Evolutionary conservation across 2,329 filamentous ascomycete genomes (phyloP), one percentile per base, ranked within the genome.

Genomic region (Paramyrothecium sp.): DNA sequence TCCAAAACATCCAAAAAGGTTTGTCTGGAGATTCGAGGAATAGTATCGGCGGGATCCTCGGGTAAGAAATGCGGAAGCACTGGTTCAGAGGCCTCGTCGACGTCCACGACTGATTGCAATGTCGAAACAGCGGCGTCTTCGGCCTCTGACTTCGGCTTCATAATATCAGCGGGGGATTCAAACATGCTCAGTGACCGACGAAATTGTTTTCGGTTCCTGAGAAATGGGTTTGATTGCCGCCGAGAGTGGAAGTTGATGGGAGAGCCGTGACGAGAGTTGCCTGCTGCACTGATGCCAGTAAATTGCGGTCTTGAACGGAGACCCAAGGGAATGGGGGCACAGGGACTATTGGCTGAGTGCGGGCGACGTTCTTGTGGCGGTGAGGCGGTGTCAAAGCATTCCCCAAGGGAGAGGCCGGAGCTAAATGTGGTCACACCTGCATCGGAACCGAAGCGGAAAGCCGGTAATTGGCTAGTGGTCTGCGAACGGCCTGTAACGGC

Each of bases 111-210:
- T 47, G 90, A 88, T 65, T 91, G 84, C 60, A 94, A 78, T 58
- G 72, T 66, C 3, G 73, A 70, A 12, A 71, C 55, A 57, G 81
- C 72, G 54, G 76, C 69, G 58, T 77, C 73, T 12, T 84, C 83
- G 50, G 86, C 84, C 62, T 89, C 73, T 2, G 70, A 79, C 72
- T 92, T 92, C 56, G 88, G 81, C 75, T 91, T 92, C 78, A 96
- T 90, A 56, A 97, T 82, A 70, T 98, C 95, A 63, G 86, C 90
- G 3, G 93, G 90, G 71, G 90, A 87, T 77, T 98, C 94, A 75
- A 96, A 99, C 95, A 99, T 99, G 82, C 95, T 98, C 69, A 97
- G 78, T 22, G 94, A 96, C 63, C 95, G 88, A 59, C 95, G 88
- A 69, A 94, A 94, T 72, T 95, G 91, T 70, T 96, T 96, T 63